Percentiles rank a stretch among this genome's conserved stretches.
phyloP scores from a whole-genome alignment of 768 basidiomycete species.

The Pisolithus tinctorius region DNA sequence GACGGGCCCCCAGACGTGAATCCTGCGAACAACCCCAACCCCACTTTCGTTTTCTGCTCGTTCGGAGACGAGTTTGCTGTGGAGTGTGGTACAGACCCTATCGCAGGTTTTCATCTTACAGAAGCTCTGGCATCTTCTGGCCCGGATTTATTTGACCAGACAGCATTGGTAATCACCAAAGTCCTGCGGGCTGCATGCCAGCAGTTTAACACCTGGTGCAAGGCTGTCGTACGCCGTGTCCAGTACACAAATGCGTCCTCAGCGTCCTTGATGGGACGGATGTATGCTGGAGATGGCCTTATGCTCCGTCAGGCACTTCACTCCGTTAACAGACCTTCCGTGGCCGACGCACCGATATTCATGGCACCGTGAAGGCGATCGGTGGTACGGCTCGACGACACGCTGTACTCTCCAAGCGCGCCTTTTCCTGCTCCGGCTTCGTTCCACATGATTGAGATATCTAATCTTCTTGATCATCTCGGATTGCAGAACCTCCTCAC shows the following conservation, averaged over 20 bases:
- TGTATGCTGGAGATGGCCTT: slow-evolving; percentile 26
- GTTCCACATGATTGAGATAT: slow-evolving; percentile 30
- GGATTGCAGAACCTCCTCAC: slow-evolving; percentile 24
- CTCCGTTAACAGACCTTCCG: slow-evolving; percentile 3
- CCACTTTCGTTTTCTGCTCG: slow-evolving; percentile 25
- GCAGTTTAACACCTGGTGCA: slow-evolving; percentile 24
- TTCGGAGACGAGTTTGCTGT: slow-evolving; percentile 19
- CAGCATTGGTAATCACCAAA: slow-evolving; percentile 8
- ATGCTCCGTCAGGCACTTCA: slow-evolving; percentile 22
- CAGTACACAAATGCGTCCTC: neutral
- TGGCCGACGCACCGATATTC: slow-evolving; percentile 12
- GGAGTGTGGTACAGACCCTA: slow-evolving; percentile 26
- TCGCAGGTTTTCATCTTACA: slow-evolving; percentile 26
- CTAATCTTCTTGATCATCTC: slow-evolving; percentile 25
- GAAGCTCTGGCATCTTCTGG: slow-evolving; percentile 13
- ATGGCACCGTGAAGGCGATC: slow-evolving; percentile 19
- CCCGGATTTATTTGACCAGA: neutral
- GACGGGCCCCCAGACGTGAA: neutral
- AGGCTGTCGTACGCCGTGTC: slow-evolving; percentile 13
- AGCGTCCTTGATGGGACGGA: slow-evolving; percentile 16
- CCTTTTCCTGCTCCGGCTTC: slow-evolving; percentile 16
- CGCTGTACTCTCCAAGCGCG: slow-evolving; percentile 11
- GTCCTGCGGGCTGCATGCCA: slow-evolving; percentile 11
- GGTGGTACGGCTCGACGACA: slow-evolving; percentile 17
- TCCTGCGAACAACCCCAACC: slow-evolving; percentile 18